These are phyloP conservation scores for Parietaria judaica DNA, from an alignment of 306 rosid genomes.

Conservation along the genomic window DNA sequence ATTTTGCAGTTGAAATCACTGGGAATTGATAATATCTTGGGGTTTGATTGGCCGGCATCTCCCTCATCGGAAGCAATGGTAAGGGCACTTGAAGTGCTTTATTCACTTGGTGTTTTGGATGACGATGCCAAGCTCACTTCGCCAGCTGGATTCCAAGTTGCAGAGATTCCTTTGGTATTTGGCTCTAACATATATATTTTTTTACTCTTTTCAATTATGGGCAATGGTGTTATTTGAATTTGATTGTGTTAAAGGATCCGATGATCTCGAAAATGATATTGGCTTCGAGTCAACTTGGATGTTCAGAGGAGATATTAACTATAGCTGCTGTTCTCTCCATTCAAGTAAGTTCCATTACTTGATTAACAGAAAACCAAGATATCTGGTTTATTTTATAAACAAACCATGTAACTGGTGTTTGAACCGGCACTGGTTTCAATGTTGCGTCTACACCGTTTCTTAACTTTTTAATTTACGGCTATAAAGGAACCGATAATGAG, in stretches of 20 bases:
- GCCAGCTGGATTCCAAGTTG: slow-evolving; percentile 91
- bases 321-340: slow-evolving; percentile 81
- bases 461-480: no score
- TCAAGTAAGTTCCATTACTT: slow-evolving; percentile 65
- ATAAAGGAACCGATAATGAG: no score
- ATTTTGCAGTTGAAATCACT: slow-evolving; percentile 65
- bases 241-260: slow-evolving; percentile 54
- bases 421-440: no score
- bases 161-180: slow-evolving; percentile 91
- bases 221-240: not conserved
- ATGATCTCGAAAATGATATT: slow-evolving; percentile 92
- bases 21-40: slow-evolving; percentile 90
- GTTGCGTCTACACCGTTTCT: no score
- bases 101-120: slow-evolving; percentile 79
- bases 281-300: slow-evolving; percentile 71
- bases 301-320: slow-evolving; percentile 89
- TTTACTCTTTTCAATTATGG: not conserved
- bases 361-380: no score
- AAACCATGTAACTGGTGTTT: no score
- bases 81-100: slow-evolving; percentile 85
- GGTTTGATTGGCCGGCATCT: slow-evolving; percentile 97
- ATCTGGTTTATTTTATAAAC: no score
- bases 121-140: slow-evolving; percentile 94
- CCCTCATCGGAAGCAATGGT: slow-evolving; percentile 96
- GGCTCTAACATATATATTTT: not conserved